phyloP scores from a whole-genome alignment of 495 filamentous ascomycete genomes.

The Hyphodiscus hymeniophilus region DNA sequence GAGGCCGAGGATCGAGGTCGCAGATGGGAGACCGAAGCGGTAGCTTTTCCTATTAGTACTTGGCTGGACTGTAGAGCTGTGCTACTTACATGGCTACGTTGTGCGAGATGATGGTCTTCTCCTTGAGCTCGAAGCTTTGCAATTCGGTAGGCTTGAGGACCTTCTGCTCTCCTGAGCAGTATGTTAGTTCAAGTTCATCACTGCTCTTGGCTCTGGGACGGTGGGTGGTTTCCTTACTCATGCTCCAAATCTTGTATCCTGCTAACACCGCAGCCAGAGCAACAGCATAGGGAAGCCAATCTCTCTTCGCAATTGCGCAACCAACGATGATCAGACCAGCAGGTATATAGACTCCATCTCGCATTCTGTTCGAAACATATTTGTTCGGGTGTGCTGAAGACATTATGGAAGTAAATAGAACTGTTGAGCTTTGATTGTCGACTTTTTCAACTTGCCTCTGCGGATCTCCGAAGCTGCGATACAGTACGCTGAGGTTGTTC shows the following conservation, averaged over 20 bases:
- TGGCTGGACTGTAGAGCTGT: slow-evolving; percentile 6
- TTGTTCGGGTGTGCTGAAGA: slow-evolving; percentile 2
- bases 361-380: slow-evolving; percentile 29
- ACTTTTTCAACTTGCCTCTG: too few relatives aligned
- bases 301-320: slow-evolving; percentile 63
- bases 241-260: slow-evolving; percentile 53
- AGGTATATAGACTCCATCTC: slow-evolving; percentile 79
- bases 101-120: slow-evolving; percentile 90
- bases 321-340: slow-evolving; percentile 73
- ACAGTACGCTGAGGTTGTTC: too few relatives aligned
- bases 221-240: slow-evolving; percentile 34
- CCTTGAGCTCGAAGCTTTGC: slow-evolving; percentile 81
- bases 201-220: not conserved
- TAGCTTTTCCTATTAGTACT: slow-evolving; percentile 46
- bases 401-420: not conserved
- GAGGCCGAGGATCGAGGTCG: slow-evolving; percentile 79
- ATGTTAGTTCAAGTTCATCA: not conserved
- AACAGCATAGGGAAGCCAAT: slow-evolving; percentile 70
- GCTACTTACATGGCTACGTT: slow-evolving; percentile 80
- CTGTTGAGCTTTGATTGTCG: too few relatives aligned
- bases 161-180: slow-evolving; percentile 54
- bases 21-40: slow-evolving; percentile 74
- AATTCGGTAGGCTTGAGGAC: slow-evolving; percentile 80
- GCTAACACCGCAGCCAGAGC: slow-evolving; percentile 51
- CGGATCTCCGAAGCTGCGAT: too few relatives aligned